Evolutionary conservation across 2,329 filamentous ascomycete genomes (phyloP).

Genomic region (Cladosporium sp.): DNA sequence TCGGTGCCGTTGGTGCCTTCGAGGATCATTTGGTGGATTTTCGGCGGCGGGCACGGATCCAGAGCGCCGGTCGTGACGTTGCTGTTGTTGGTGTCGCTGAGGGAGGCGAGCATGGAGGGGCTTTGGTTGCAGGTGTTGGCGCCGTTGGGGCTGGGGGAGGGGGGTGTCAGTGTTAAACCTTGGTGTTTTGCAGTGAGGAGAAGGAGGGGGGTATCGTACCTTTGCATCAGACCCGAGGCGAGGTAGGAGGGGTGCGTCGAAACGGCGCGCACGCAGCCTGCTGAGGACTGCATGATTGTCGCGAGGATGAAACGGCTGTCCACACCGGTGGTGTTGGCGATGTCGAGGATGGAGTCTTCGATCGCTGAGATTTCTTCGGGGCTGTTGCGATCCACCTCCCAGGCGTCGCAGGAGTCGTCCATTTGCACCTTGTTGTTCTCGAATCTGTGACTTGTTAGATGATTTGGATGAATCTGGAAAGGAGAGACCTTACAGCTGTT

Average conservation of each 20-base stretch:
- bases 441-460: slow-evolving; percentile 27
- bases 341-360: slow-evolving; percentile 34
- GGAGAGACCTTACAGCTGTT: slow-evolving; percentile 25
- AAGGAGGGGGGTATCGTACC: slow-evolving; percentile 33
- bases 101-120: slow-evolving; percentile 12
- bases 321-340: slow-evolving; percentile 33
- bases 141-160: slow-evolving; percentile 26
- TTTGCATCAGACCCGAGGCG: slow-evolving; percentile 47
- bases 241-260: slow-evolving; percentile 38
- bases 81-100: slow-evolving; percentile 37
- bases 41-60: slow-evolving; percentile 36
- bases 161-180: slow-evolving; percentile 29
- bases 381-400: slow-evolving; percentile 34
- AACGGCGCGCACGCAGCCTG: slow-evolving; percentile 43
- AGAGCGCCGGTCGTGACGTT: slow-evolving; percentile 21
- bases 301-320: slow-evolving; percentile 42
- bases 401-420: slow-evolving; percentile 33
- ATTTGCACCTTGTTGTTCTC: slow-evolving; percentile 33
- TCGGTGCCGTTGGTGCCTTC: slow-evolving; percentile 43
- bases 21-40: slow-evolving; percentile 38
- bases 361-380: slow-evolving; percentile 36
- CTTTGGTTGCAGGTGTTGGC: slow-evolving; percentile 34
- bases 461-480: slow-evolving; percentile 11
- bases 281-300: slow-evolving; percentile 43
- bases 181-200: slow-evolving; percentile 14